Base-by-base conservation (phyloP, 176 grass and related monocot species). In the Avena sativa region DNA sequence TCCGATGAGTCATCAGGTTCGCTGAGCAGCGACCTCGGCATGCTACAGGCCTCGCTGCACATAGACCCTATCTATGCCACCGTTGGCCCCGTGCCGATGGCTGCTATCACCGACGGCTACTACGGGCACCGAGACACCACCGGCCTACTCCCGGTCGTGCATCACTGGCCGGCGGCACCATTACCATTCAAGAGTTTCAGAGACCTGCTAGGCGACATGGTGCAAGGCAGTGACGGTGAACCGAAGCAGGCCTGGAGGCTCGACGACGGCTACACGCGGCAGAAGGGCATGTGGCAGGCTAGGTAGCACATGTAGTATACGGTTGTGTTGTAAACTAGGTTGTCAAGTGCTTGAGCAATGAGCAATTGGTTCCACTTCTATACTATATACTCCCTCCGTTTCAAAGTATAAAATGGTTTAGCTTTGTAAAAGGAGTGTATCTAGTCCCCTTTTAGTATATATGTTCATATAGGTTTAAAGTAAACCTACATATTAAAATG, bases 181-280 rank as follows among this genome's bases (percentile, higher is more conserved):
- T 30, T 58, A 77, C 78, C 78, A 25, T 57, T 78, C 32, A 49
- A 0, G 74, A 74, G 69, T 69, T 88, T 88, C 68, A 74, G 59
- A 49, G 81, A 87, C 68, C 1, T 88, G 40, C 81, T 88, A 43
- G 74, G 60, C 15, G 58, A 78, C 76, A 81, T 88, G 89, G 81
- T 69, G 9, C 46, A 81, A 28, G 32, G 73, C 47, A 59, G 6
- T 57, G 14, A 4, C 23, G 47, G 9, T 52, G 70, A 12, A 12
- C 20, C 17, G 0, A 47, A 51, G 59, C 0, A 38, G 15, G 76
- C 69, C 59, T 91, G 85, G 89, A 88, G 69, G 9, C 40, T 76
- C 11, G 85, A 82, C 9, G 71, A 12, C 61, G 64, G 77, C 55
- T 80, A 74, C 28, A 55, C 11, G n/a, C 49, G 80, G 21, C 62